Conservation (phyloP, 768 basidiomycete species). For the Podaxis sp. region DNA sequence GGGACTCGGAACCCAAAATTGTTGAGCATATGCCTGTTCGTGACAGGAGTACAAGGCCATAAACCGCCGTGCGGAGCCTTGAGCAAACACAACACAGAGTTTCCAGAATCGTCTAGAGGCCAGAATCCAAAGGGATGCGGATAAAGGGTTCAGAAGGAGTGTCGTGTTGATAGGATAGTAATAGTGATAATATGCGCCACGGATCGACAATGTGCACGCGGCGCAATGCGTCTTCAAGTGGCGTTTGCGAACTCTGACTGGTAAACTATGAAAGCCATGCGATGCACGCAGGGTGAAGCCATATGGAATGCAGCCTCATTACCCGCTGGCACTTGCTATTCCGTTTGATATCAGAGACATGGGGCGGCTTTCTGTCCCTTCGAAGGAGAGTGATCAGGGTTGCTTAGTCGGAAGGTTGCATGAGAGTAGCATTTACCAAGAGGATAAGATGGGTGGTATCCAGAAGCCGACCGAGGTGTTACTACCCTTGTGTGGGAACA, state of each 20-base stretch:
- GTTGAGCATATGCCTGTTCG: background rate
- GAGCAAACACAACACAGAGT: background rate
- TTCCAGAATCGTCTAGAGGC: background rate
- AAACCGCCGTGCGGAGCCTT: background rate
- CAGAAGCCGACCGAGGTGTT: background rate
- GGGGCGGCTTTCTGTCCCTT: background rate
- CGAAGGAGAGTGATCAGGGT: background rate
- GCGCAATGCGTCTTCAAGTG: slow-evolving; percentile 8
- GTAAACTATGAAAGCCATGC: slow-evolving; percentile 6
- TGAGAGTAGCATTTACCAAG: background rate
- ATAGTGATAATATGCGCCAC: background rate
- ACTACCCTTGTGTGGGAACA: background rate
- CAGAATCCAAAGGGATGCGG: background rate
- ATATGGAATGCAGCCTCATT: background rate
- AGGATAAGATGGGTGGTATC: background rate
- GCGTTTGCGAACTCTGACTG: slow-evolving; percentile 2
- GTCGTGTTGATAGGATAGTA: background rate
- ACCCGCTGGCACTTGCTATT: background rate
- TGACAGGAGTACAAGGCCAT: background rate
- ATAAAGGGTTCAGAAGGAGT: background rate
- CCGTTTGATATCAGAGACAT: background rate
- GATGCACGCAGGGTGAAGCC: background rate
- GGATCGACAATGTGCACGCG: slow-evolving; percentile 9
- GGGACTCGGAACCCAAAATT: slow-evolving; percentile 6
- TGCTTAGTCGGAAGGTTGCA: background rate